Evolutionary conservation across 331 rosid species (phyloP).

Genomic region (Quercus phellos): DNA sequence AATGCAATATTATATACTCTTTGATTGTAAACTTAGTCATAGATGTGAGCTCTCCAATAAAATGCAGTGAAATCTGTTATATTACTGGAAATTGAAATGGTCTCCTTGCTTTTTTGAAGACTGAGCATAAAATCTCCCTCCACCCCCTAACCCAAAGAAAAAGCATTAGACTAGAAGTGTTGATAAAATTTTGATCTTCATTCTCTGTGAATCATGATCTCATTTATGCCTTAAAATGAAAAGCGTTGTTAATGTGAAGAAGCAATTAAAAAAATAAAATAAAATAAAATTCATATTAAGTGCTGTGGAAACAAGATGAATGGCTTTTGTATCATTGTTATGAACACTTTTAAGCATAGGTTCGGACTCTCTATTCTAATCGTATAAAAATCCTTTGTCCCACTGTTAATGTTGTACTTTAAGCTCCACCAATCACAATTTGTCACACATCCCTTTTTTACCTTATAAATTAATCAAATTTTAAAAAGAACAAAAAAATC

Average conservation of each 20-base stretch:
- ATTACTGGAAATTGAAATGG: background rate
- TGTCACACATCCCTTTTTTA: too few relatives aligned
- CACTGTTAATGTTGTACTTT: too few relatives aligned
- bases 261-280: background rate
- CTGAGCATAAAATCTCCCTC: background rate
- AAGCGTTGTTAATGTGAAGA: background rate
- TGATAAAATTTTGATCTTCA: background rate
- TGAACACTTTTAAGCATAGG: too few relatives aligned
- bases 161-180: background rate
- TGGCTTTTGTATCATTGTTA: background rate
- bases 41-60: background rate
- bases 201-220: background rate
- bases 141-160: background rate
- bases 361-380: too few relatives aligned
- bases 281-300: background rate
- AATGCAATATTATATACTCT: background rate
- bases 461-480: too few relatives aligned
- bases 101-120: background rate
- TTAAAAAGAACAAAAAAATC: too few relatives aligned
- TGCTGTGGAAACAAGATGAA: background rate
- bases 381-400: too few relatives aligned
- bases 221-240: background rate
- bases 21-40: background rate
- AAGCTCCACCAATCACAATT: too few relatives aligned
- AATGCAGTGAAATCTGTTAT: background rate